A percentile compares a stretch with the other conserved stretches of the same genome.
Evolutionary conservation across 2,329 filamentous ascomycete genomes (phyloP).

Genomic region (Diaporthe aspalathi): DNA sequence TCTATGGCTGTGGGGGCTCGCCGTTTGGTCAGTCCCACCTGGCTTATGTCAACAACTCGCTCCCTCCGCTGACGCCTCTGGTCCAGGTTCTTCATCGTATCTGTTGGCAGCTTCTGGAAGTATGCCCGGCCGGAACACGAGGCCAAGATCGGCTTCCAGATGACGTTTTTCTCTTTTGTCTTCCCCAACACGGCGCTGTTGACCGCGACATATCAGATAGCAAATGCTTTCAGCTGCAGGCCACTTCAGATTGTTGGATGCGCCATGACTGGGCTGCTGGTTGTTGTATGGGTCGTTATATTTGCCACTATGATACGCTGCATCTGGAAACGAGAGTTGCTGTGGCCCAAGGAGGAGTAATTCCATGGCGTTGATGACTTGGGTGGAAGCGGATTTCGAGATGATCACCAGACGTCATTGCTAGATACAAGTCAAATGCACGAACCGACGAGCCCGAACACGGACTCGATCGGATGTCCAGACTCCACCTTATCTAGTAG

Average conservation of each 20-base stretch:
- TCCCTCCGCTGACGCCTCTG: background rate
- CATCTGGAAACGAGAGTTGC: constrained; percentile 72
- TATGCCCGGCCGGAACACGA: constrained; percentile 67
- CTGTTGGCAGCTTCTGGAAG: constrained; percentile 79
- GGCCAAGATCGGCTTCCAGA: constrained; percentile 74
- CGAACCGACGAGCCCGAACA: background rate
- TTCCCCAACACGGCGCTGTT: constrained; percentile 82
- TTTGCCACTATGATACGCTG: constrained; percentile 77
- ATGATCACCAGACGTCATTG: too few relatives aligned
- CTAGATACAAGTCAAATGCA: background rate
- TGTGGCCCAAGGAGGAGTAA: constrained; percentile 39
- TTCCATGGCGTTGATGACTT: background rate
- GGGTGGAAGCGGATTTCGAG: background rate
- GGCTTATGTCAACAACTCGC: too few relatives aligned
- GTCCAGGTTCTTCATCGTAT: constrained; percentile 77
- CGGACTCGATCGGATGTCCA: background rate
- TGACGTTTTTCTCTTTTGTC: constrained; percentile 88
- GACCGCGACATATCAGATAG: constrained; percentile 80
- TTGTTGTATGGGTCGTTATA: constrained; percentile 76
- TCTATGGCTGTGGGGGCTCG: constrained; percentile 86
- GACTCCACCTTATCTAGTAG: background rate
- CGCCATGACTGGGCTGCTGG: constrained; percentile 72
- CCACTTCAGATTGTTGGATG: constrained; percentile 76
- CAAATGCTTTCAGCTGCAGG: constrained; percentile 67
- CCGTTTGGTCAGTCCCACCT: constrained; percentile 65